phyloP scores from a whole-genome alignment of 78 protist species.

The Dictyostelium discoideum region DNA sequence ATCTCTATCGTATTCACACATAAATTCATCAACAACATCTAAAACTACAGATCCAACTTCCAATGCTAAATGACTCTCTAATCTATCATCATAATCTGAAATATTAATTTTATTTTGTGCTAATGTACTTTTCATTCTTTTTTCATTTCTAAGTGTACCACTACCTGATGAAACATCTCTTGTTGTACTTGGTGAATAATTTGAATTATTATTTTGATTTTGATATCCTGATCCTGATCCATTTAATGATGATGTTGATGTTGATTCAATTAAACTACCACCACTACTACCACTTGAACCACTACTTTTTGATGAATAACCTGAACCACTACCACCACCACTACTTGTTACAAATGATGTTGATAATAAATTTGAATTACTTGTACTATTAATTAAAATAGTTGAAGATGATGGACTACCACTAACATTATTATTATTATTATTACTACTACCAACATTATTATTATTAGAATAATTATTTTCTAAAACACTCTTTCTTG shows the following conservation, averaged over 20 bases:
- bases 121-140: conserved; percentile 57
- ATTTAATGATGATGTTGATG: neutral
- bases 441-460: neutral
- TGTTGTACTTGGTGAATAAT: neutral
- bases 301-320: neutral
- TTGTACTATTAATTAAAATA: neutral
- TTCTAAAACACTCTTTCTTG: conserved; percentile 41
- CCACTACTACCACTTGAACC: neutral
- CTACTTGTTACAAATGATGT: neutral
- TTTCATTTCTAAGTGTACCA: conserved; percentile 38
- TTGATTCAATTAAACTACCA: neutral
- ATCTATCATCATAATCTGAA: conserved; percentile 72
- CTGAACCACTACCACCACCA: neutral
- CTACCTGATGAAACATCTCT: neutral
- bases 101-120: conserved; percentile 53
- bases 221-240: neutral
- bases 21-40: conserved; percentile 56
- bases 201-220: neutral
- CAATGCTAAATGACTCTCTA: conserved; percentile 35
- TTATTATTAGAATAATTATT: neutral
- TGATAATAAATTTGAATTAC: neutral
- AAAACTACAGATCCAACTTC: conserved; percentile 48
- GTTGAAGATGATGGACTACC: neutral
- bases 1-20: conserved; percentile 77
- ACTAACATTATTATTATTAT: neutral